Evolutionary conservation across 441 rosid genomes (phyloP), one percentile per base, ranked within the genome.

Genomic region (Euphorbia celastroides): DNA sequence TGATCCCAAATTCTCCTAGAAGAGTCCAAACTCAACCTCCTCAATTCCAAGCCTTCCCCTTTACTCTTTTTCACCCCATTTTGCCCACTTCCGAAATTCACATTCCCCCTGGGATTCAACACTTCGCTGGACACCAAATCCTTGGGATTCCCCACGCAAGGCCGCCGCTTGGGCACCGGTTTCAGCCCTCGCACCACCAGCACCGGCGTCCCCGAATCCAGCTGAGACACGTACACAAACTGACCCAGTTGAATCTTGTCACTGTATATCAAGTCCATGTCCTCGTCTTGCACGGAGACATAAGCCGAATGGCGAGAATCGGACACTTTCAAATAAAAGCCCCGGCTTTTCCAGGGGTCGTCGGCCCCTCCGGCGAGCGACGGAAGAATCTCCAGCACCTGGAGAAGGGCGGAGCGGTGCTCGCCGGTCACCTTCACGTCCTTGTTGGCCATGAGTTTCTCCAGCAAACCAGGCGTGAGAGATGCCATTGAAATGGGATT

Each of bases 231-330:
- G 64, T 78, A 84, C 28, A 81, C 76, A 13, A 84, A 79, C 72
- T 81, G 88, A 0, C 84, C 88, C 34, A 81, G 38, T 73, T 78
- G 86, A 46, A 81, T 73, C 56, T 81, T 72, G 66, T 84, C 80
- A 55, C 76, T 69, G 22, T 72, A 77, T 42, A 84, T 81, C 69
- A 84, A 69, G 66, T 84, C 84, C 54, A 74, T 66, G 44, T 78
- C 84, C 1, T 71, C 73, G 14, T 74, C 62, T 28, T 77, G 59
- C 69, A 84, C 70, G 41, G 82, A 77, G 31, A 81, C 88, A 66
- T 79, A 81, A 50, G 85, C 80, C 12, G 80, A 75, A 70, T 83
- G 85, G 42, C 78, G 78, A 58, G 88, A 83, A 69, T 81, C 88
- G 17, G 88, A 81, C 67, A 84, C 75, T 73, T 79, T 84, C 71